These are phyloP conservation scores for Kuraishia borneana DNA, from an alignment of 805 yeast species.

Conservation along the genomic window DNA sequence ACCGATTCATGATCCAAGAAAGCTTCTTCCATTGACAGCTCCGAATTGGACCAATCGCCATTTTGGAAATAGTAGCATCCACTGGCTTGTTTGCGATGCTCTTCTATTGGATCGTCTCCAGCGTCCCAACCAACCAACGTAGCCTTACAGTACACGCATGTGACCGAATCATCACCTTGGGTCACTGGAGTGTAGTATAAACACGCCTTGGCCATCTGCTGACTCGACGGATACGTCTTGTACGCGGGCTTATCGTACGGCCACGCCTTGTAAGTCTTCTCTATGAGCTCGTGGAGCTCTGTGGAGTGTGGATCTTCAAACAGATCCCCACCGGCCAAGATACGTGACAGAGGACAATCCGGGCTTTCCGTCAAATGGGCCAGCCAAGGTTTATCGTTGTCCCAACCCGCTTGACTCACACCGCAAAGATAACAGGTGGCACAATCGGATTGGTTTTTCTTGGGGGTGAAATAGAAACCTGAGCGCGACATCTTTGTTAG, in stretches of 20 bases:
- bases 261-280: conserved; percentile 30
- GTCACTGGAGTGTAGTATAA: conserved; percentile 45
- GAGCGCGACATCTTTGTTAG: conserved; percentile 30
- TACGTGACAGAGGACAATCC: conserved; percentile 11
- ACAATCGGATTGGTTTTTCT: conserved; percentile 31
- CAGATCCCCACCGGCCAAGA: conserved; percentile 7
- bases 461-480: conserved; percentile 54
- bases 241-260: conserved; percentile 23
- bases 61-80: conserved; percentile 29
- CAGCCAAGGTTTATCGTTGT: conserved; percentile 8
- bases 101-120: conserved; percentile 50
- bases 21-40: too few species aligned
- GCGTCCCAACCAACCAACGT: conserved; percentile 65
- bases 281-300: conserved; percentile 21
- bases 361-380: conserved; percentile 16
- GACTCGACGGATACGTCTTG: conserved; percentile 26
- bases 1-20: too few species aligned
- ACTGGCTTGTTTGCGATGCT: conserved; percentile 36
- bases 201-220: conserved; percentile 46
- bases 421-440: conserved; percentile 51
- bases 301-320: conserved; percentile 24
- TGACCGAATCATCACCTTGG: conserved; percentile 38
- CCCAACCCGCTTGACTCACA: conserved; percentile 49
- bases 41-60: too few species aligned
- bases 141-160: conserved; percentile 55